A percentile compares a stretch with the other conserved stretches of the same genome.
Conservation (phyloP, 495 filamentous ascomycete species). For the Annulohypoxylon stygium region DNA sequence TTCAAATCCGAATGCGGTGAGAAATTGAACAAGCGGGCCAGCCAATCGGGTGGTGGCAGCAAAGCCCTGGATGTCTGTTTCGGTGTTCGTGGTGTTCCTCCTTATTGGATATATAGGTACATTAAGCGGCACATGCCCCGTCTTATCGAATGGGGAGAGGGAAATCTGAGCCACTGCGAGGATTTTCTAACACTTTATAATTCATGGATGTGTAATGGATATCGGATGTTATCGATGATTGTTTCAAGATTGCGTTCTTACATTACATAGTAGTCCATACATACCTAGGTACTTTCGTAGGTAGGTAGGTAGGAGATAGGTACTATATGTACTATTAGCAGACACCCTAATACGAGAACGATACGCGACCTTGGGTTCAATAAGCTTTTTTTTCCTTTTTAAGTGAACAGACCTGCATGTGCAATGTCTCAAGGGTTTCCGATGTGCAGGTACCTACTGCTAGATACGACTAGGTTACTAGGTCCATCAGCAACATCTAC, state of each 20-base stretch:
- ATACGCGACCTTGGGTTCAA: constrained; percentile 20
- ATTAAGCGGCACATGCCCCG: not conserved
- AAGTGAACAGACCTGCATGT: not conserved
- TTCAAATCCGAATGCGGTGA: not conserved
- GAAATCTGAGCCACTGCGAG: not conserved
- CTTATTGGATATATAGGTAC: not conserved
- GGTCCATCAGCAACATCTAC: too few relatives aligned
- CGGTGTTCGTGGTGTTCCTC: not conserved
- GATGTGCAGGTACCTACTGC: not conserved
- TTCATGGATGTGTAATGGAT: too few relatives aligned
- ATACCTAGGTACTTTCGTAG: too few relatives aligned
- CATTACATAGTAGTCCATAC: too few relatives aligned
- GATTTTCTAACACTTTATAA: too few relatives aligned
- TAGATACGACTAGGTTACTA: too few relatives aligned
- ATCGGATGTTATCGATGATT: too few relatives aligned
- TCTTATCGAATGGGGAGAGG: not conserved
- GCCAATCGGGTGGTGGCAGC: constrained; percentile 22
- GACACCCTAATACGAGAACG: too few relatives aligned
- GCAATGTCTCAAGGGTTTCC: constrained; percentile 23
- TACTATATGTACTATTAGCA: too few relatives aligned
- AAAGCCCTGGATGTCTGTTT: not conserved
- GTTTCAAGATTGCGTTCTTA: too few relatives aligned
- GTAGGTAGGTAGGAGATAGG: too few relatives aligned
- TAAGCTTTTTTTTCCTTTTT: constrained; percentile 28
- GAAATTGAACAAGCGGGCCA: constrained; percentile 8